Percentiles rank a stretch among this genome's conserved stretches.
These are phyloP conservation scores for Karstenula rhodostoma DNA, from an alignment of 2,329 filamentous ascomycete species.

Conservation along the genomic window DNA sequence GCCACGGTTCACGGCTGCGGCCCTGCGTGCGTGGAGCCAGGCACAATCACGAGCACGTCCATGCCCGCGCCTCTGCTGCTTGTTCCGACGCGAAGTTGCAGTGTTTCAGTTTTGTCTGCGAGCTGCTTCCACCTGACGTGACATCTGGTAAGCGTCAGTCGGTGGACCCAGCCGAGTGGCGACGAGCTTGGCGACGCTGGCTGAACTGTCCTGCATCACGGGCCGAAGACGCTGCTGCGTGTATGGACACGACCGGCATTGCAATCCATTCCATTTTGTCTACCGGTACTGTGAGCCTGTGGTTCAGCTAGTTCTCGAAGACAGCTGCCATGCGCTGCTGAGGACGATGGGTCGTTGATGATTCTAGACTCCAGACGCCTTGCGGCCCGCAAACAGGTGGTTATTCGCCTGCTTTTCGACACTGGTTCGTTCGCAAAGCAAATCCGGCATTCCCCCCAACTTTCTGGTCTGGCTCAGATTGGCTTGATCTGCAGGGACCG, in stretches of 20 bases:
- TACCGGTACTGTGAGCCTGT: not conserved
- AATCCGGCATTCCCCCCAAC: slow-evolving; percentile 18
- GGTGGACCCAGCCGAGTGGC: slow-evolving; percentile 8
- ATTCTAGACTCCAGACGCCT: slow-evolving; percentile 23
- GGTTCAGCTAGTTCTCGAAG: slow-evolving; percentile 12
- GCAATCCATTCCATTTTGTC: not conserved
- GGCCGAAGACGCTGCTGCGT: slow-evolving; percentile 1
- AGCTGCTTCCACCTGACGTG: not conserved
- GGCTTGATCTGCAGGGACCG: slow-evolving; percentile 68
- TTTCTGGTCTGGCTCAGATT: slow-evolving; percentile 58
- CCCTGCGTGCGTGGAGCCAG: slow-evolving; percentile 7
- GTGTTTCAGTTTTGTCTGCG: not conserved
- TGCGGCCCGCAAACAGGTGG: slow-evolving; percentile 13
- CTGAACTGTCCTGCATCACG: slow-evolving; percentile 12
- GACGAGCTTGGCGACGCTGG: slow-evolving; percentile 18
- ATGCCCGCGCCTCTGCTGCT: not conserved
- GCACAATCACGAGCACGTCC: not conserved
- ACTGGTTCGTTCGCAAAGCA: slow-evolving; percentile 24
- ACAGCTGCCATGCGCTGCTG: slow-evolving; percentile 16
- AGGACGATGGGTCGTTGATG: slow-evolving; percentile 1
- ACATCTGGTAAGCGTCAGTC: slow-evolving; percentile 1
- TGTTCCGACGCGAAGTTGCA: not conserved
- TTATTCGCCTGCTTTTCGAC: slow-evolving; percentile 14
- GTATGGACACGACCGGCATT: slow-evolving; percentile 15
- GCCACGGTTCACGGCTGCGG: not conserved